Evolutionary conservation across 768 basidiomycete genomes (phyloP), one percentile per base, ranked within the genome.

Genomic region (Podaxis mareebaensis): DNA sequence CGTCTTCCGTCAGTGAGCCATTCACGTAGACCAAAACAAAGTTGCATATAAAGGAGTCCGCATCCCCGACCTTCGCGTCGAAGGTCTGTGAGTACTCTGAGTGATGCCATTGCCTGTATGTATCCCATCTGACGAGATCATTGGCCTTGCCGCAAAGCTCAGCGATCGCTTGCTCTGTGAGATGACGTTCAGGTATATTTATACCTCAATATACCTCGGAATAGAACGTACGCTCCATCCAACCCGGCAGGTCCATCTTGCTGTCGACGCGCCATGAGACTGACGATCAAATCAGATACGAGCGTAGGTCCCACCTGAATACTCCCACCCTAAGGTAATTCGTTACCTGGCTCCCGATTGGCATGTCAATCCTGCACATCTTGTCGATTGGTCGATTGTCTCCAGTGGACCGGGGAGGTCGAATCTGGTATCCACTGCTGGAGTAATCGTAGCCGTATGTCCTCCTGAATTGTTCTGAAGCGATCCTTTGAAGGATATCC

Each of bases 311-410:
- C 24, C n/a, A 54, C 53, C 53, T 38, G 28, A 54, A 54, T 8
- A 38, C 33, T 54, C 53, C 53, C 13, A 3, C 15, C 13, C 12
- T 51, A 15, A 51, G 49, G 24, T 51, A 51, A 24, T 51, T 22
- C 12, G 49, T 28, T 20, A 51, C 49, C 4, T 51, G 49, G 26
- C 24, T 51, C 22, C 22, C 20, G 3, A 51, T 51, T 24, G 49
- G 49, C 24, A 11, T 24, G 22, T 10, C 11, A 12, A 51, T 11
- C 3, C 33, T 54, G 53, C 30, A 54, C 36, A 33, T 54, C 36
- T 54, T 38, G 53, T 54, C 53, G 8, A 54, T 54, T n/a, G 53
- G 53, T n/a, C 53, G 53, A 15, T 38, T 38, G 15, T 36, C 53
- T 12, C 53, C 36, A 20, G 33, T 54, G 4, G 53, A 54, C 20